Evolutionary conservation across 2,329 filamentous ascomycete species (phyloP).

Genomic region (Ilyonectria robusta): DNA sequence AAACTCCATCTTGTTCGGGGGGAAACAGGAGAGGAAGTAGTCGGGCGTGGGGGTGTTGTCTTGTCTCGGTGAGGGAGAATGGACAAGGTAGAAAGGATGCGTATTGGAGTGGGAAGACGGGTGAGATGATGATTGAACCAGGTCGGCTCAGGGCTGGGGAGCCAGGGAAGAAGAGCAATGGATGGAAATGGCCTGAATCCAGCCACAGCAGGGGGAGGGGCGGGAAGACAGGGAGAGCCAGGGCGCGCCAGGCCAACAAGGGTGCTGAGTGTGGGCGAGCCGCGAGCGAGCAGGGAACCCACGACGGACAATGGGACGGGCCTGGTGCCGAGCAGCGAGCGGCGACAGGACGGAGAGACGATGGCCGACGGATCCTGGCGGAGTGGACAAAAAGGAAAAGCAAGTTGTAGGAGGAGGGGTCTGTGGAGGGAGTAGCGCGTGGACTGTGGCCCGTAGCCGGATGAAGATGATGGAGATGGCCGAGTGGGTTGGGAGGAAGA

Average conservation of each 20-base stretch:
- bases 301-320: neutral
- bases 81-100: conserved; percentile 34
- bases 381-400: conserved; percentile 25
- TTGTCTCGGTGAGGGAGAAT: conserved; percentile 47
- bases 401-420: neutral
- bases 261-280: conserved; percentile 1
- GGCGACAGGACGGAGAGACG: neutral
- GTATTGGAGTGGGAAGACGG: conserved; percentile 33
- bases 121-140: conserved; percentile 39
- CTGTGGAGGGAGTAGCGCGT: neutral
- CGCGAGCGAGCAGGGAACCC: conserved; percentile 1
- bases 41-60: conserved; percentile 42
- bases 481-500: conserved; percentile 25
- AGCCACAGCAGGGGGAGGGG: conserved; percentile 7
- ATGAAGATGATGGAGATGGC: conserved; percentile 25
- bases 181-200: conserved; percentile 26
- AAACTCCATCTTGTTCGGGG: conserved; percentile 41
- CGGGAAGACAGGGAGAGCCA: conserved; percentile 4
- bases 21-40: conserved; percentile 44
- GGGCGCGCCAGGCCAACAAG: conserved; percentile 1
- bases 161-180: conserved; percentile 16
- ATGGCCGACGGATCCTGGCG: neutral
- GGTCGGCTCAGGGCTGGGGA: conserved; percentile 20
- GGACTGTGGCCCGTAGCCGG: conserved; percentile 13
- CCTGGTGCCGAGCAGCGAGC: conserved; percentile 10